Evolutionary conservation across 331 rosid genomes (phyloP), one percentile per base, ranked within the genome.

Genomic region (Arachis monticola): DNA sequence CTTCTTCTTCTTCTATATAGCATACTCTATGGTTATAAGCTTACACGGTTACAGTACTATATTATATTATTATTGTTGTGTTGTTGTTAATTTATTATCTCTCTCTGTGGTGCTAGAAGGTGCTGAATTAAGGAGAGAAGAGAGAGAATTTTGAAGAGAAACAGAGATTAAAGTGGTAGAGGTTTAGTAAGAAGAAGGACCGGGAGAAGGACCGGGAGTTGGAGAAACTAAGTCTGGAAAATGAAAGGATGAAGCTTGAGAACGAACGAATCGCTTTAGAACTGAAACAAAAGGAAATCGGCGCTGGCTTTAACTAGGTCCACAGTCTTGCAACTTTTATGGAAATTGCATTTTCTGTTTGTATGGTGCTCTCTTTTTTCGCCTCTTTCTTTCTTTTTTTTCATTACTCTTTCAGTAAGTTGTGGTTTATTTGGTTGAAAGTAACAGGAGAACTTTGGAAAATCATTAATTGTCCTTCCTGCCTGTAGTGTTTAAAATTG

Each of bases 201-300:
- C 22, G 22, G 22, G 22, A 17, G 22, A 17, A 17, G 22, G 22
- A 17, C 83, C 87, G 77, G 32, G 97, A 93, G 74, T 73, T 93
- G 88, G 98, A 93, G 77, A 91, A 85, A 85, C 66, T 91, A 85
- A 87, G 89, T 74, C 78, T 91, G 88, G 93, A 83, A 78, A 93
- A 93, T 57, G 93, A 88, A 74, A 87, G 87, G 78, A 87, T 93
- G 96, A 91, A 81, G 92, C 90, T 89, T 67, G 96, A 93, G 83
- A 93, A 93, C 68, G 97, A 93, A 76, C 90, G 87, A 0, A 60
- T 91, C 80, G 82, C 86, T 44, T 77, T 93, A 59, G 94, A 93
- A 81, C 76, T 93, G 69, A 93, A 88, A 80, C 86, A 73, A 53
- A 91, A 86, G 82, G 93, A 93, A 85, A 74, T 85, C 74, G 73